Evolutionary conservation across 192 early-diverging fungal species (phyloP), one percentile per base, ranked within the genome.

Genomic region (Coemansia sp.): DNA sequence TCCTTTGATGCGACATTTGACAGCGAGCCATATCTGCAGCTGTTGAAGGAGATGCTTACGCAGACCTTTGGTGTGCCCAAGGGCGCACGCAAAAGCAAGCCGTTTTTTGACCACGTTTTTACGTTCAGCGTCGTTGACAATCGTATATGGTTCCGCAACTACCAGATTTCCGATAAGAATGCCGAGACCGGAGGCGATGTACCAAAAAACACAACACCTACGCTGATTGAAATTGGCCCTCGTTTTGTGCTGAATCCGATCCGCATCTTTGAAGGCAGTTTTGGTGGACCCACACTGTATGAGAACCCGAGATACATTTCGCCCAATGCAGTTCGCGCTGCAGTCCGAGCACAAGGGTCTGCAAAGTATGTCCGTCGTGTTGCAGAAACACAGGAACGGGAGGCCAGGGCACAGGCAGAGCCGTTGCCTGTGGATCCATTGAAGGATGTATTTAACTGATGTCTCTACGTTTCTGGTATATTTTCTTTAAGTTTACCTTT

Each of bases 1-100:
- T 94, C 93, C 8, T 99, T 99, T 78, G 97, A 99, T 74, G 83
- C 89, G 56, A 89, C 76, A 65, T 99, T 99, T 83, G 95, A 98
- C 59, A 82, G 74, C 55, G 78, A 87, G 62, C 93, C 95, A 27
- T 90, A 98, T 69, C 85, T 88, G 71, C 73, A 86, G 64, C 83
- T 99, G 24, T 82, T 99, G 55, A 96, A 97, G 87, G 94, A 99
- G 74, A 74, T 99, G 41, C 90, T 99, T 58, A 90, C 88, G 31
- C 94, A 95, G 78, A 88, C 87, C 18, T 97, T 97, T 84, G 91
- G 87, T 25, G 88, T 90, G 26, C 97, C 97, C 30, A 90, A 88
- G 63, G 90, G 91, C 7, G 84, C 90, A 4, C 87, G 97, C 50
- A 85, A 88, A 68, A 87, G 92, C 83, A 99, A 99, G 76, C 97